Evolutionary conservation across 2,329 filamentous ascomycete species (phyloP).

Genomic region (Colletotrichum musicola): DNA sequence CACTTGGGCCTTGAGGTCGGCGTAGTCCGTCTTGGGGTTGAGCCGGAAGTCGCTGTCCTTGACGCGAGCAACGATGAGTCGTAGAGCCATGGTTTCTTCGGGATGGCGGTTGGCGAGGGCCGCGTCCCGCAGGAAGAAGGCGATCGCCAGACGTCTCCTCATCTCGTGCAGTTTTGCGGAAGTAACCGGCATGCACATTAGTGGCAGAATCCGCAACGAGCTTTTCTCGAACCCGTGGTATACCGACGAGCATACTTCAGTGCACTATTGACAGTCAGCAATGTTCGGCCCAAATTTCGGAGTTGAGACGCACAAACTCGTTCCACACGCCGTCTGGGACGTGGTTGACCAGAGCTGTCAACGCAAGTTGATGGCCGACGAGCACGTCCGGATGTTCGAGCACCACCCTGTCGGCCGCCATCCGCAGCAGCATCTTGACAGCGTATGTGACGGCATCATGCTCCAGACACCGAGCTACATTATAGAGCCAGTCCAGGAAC

Average conservation of each 20-base stretch:
- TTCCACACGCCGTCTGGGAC: constrained; percentile 55
- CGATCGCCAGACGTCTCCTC: constrained; percentile 74
- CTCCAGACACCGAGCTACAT: constrained; percentile 52
- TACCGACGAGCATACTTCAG: constrained; percentile 61
- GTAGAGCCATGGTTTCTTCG: constrained; percentile 56
- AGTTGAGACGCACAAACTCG: constrained; percentile 54
- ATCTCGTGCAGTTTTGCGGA: constrained; percentile 68
- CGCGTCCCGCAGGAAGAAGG: constrained; percentile 69
- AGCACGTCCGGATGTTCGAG: constrained; percentile 49
- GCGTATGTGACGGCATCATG: constrained; percentile 53
- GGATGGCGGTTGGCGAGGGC: constrained; percentile 55
- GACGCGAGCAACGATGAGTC: constrained; percentile 61
- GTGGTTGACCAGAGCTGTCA: constrained; percentile 58
- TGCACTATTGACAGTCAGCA: constrained; percentile 57
- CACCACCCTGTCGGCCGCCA: constrained; percentile 67
- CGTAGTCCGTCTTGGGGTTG: constrained; percentile 73
- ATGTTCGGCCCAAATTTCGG: neutral
- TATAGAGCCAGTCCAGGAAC: constrained; percentile 58
- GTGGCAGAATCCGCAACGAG: constrained; percentile 67
- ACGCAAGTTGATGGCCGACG: constrained; percentile 54
- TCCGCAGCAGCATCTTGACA: constrained; percentile 63
- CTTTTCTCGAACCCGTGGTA: constrained; percentile 60
- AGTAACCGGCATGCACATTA: constrained; percentile 70
- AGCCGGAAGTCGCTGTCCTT: constrained; percentile 64
- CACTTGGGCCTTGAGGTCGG: constrained; percentile 73